Base-by-base conservation (phyloP, 371 early-diverging fungal genomes). In the Mortierella sp. region DNA sequence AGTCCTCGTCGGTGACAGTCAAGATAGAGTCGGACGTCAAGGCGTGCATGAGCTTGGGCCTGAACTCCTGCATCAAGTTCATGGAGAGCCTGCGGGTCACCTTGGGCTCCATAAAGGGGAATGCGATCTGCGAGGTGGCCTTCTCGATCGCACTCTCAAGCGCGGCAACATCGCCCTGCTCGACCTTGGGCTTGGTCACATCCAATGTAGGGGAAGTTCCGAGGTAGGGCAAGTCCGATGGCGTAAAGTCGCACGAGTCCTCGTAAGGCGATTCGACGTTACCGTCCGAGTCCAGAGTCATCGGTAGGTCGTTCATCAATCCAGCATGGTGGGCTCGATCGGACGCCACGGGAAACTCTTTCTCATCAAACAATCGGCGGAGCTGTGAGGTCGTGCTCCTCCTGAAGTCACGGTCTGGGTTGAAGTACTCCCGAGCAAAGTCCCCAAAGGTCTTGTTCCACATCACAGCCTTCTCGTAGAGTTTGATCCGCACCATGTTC, bases 361-460 rank as follows among this genome's bases (percentile, higher is more conserved):
- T 86, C n/a, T 89, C 92, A 7, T 89, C 87, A 75, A 96, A 92
- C 78, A 95, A 89, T 34, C 88, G 88, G 64, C 87, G 86, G 13
- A 95, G 73, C 68, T 93, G 94, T 2, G 85, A 89, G 4, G 92
- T 86, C 0, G 93, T 93, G 72, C 92, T 82, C 40, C 94, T 86
- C 40, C 91, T 89, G 14, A 93, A 84, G 53, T 95, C 95, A 22
- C 91, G 77, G 52, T 95, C 96, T 2, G 94, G 90, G 71, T 94
- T 93, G 73, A 96, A 89, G 80, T 92, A 95, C 16, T 89, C 89
- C 47, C 94, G 86, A 8, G 91, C 93, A 71, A 97, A 89, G 45
- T 90, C 89, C 6, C 90, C 87, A 74, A 97, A 96, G 31, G 94
- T 93, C 43, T 88, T 72, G 68, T 97, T 96, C 98, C 98, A 98